Evolutionary conservation across 202 grass and related monocot species (phyloP).

Genomic region (Zizania palustris): DNA sequence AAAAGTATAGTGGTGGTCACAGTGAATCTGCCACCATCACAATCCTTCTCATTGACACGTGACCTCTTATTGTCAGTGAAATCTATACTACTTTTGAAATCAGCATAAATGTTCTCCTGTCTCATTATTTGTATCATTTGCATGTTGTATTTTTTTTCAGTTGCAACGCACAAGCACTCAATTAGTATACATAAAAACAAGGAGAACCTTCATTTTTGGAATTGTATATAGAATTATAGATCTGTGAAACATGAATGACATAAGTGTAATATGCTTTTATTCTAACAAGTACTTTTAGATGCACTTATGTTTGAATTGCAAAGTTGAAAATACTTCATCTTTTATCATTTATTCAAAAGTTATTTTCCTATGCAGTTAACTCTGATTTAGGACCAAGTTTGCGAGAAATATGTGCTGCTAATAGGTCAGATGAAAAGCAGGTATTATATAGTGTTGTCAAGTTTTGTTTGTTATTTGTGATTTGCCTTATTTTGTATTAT

Average conservation of each 20-base stretch:
- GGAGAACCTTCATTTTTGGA: constrained; percentile 21
- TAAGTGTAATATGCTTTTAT: constrained; percentile 14
- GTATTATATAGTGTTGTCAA: constrained; percentile 43
- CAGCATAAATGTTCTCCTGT: no score
- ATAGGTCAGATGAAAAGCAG: constrained; percentile 97
- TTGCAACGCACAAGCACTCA: neutral
- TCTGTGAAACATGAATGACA: constrained; percentile 8
- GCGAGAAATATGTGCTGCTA: constrained; percentile 85
- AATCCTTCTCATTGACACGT: no score
- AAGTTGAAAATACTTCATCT: constrained; percentile 7
- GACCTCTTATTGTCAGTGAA: no score
- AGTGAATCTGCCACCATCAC: no score
- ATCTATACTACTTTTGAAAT: no score
- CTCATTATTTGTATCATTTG: no score
- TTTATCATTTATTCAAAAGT: constrained; percentile 26
- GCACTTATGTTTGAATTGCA: constrained; percentile 10
- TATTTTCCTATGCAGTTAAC: constrained; percentile 48
- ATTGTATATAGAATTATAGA: neutral
- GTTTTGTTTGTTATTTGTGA: constrained; percentile 21
- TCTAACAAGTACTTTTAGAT: constrained; percentile 1
- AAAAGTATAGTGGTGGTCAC: no score
- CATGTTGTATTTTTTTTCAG: no score
- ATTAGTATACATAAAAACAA: neutral
- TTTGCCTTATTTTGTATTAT: constrained; percentile 35
- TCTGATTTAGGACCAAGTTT: constrained; percentile 79